These are phyloP conservation scores for Suillus luteus DNA, from an alignment of 768 basidiomycete species.

Conservation along the genomic window DNA sequence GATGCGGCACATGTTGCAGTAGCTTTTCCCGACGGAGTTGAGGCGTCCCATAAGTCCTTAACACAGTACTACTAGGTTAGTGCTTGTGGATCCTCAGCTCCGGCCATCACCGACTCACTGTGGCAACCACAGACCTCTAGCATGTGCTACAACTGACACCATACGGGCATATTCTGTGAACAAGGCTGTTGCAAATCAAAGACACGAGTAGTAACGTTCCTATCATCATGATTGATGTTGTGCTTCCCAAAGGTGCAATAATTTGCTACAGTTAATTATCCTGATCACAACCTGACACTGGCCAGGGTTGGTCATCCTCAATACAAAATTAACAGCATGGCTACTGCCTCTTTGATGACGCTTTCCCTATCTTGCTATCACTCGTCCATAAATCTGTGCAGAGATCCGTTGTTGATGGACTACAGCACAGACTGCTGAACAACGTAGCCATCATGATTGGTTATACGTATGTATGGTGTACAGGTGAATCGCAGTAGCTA, in stretches of 20 bases:
- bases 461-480: neutral
- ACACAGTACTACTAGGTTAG: neutral
- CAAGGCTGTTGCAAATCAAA: neutral
- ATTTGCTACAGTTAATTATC: neutral
- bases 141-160: neutral
- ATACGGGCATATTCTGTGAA: neutral
- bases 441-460: neutral
- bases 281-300: neutral
- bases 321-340: neutral
- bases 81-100: slow-evolving; percentile 3
- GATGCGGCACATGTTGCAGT: slow-evolving; percentile 1
- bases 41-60: neutral
- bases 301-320: neutral
- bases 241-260: neutral
- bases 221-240: neutral
- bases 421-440: neutral
- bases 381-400: neutral
- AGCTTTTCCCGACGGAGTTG: neutral
- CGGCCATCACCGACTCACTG: neutral
- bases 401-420: neutral
- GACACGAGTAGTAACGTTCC: neutral
- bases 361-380: neutral
- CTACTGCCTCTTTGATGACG: slow-evolving; percentile 2
- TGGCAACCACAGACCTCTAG: neutral
- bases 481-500: neutral